Conservation (phyloP, 2,329 filamentous ascomycete species). For the Penicillium sp. region DNA sequence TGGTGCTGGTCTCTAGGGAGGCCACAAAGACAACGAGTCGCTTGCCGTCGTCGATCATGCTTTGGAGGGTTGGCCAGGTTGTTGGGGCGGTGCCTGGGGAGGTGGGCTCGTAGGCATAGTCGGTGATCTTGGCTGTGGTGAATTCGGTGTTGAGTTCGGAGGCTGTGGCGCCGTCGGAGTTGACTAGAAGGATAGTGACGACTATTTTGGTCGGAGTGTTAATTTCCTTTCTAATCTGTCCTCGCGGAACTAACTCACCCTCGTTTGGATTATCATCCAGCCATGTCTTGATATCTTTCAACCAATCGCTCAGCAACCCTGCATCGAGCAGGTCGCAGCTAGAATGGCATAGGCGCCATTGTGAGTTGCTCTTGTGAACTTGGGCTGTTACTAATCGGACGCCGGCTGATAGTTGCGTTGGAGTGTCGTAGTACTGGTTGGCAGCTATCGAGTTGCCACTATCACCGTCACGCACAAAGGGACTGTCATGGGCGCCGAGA, state of each 20-base stretch:
- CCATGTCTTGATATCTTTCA: slow-evolving; percentile 64
- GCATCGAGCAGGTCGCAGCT: slow-evolving; percentile 66
- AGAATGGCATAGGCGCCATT: slow-evolving; percentile 68
- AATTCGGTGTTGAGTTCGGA: slow-evolving; percentile 56
- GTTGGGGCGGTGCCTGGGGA: slow-evolving; percentile 40
- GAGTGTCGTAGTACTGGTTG: slow-evolving; percentile 73
- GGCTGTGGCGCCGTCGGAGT: slow-evolving; percentile 59
- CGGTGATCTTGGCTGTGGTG: slow-evolving; percentile 57
- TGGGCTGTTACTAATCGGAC: slow-evolving; percentile 70
- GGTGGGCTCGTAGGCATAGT: slow-evolving; percentile 59
- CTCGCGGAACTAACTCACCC: slow-evolving; percentile 22
- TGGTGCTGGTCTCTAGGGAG: slow-evolving; percentile 35
- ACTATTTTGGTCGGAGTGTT: slow-evolving; percentile 41
- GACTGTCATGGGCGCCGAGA: slow-evolving; percentile 71
- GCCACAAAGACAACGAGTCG: slow-evolving; percentile 70
- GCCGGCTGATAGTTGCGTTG: slow-evolving; percentile 66
- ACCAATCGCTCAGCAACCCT: slow-evolving; percentile 63
- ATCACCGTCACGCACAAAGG: slow-evolving; percentile 65
- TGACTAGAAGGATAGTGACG: slow-evolving; percentile 70
- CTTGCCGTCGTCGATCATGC: slow-evolving; percentile 62
- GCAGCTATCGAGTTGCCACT: slow-evolving; percentile 63
- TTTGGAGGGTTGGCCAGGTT: slow-evolving; percentile 69
- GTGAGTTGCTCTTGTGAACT: slow-evolving; percentile 60
- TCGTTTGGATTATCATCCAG: slow-evolving; percentile 68
- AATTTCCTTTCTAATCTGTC: not conserved